phyloP scores from a whole-genome alignment of 2,329 filamentous ascomycete species.

The Fusarium lateritium region DNA sequence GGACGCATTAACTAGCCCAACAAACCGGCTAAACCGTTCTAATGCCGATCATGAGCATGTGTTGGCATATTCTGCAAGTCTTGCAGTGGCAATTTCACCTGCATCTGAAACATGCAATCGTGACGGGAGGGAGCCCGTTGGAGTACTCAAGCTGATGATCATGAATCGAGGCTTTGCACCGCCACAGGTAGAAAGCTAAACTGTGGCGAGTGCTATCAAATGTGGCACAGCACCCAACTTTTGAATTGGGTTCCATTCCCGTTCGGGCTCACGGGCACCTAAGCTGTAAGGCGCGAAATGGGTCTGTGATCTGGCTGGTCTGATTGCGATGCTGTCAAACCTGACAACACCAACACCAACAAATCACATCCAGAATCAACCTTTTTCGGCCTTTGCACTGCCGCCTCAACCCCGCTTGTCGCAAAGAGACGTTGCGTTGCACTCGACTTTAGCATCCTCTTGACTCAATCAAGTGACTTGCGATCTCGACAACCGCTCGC shows the following conservation, averaged over 20 bases:
- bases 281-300: slow-evolving; percentile 41
- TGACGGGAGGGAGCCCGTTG: slow-evolving; percentile 29
- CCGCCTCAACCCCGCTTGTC: slow-evolving; percentile 36
- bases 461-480: slow-evolving; percentile 28
- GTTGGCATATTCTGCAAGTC: slow-evolving; percentile 23
- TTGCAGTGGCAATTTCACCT: slow-evolving; percentile 27
- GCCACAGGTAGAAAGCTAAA: slow-evolving; percentile 33
- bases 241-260: slow-evolving; percentile 11
- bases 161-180: slow-evolving; percentile 28
- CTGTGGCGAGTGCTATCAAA: slow-evolving; percentile 19
- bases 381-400: slow-evolving; percentile 23
- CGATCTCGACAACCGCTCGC: slow-evolving; percentile 44
- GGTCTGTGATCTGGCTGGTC: slow-evolving; percentile 42
- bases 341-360: slow-evolving; percentile 39
- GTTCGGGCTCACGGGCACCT: slow-evolving; percentile 32
- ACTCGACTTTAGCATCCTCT: slow-evolving; percentile 9
- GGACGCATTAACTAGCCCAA: slow-evolving; percentile 23
- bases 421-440: slow-evolving; percentile 29
- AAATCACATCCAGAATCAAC: slow-evolving; percentile 28
- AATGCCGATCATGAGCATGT: slow-evolving; percentile 33
- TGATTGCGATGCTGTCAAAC: slow-evolving; percentile 44
- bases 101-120: slow-evolving; percentile 34
- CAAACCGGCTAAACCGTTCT: slow-evolving; percentile 26
- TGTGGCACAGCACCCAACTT: slow-evolving; percentile 35
- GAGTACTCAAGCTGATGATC: background rate